Conservation (phyloP, 202 grass and related monocot species). For the Thinopyrum obtusiflorum region DNA sequence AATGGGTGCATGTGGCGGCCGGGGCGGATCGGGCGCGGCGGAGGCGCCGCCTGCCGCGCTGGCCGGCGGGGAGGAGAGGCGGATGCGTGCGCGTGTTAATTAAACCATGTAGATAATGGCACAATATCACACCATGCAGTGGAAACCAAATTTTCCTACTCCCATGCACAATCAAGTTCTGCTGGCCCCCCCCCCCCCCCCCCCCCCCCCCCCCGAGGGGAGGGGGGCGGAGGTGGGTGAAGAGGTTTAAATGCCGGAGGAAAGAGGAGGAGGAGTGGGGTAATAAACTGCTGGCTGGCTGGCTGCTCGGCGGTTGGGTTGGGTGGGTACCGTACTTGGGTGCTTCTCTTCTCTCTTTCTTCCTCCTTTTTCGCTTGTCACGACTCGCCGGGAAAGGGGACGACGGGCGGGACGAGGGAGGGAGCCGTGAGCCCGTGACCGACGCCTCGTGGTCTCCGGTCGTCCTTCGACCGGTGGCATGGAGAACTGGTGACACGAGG, state of each 20-base stretch:
- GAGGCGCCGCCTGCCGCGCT: slow-evolving; percentile 31
- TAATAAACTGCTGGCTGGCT: slow-evolving; percentile 2
- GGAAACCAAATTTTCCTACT: background rate
- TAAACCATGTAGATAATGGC: slow-evolving; percentile 21
- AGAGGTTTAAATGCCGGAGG: slow-evolving; percentile 35
- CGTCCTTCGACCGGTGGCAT: background rate
- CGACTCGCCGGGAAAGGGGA: background rate
- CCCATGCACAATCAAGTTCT: background rate
- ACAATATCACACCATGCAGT: background rate
- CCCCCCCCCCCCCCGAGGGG: too few species aligned
- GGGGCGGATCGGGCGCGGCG: slow-evolving; percentile 13
- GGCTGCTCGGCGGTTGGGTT: slow-evolving; percentile 9
- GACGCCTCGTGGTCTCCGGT: background rate
- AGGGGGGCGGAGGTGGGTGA: background rate
- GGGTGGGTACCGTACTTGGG: background rate
- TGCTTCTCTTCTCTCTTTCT: background rate
- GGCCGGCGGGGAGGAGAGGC: slow-evolving; percentile 21
- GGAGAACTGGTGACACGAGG: too few species aligned
- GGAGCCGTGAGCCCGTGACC: background rate
- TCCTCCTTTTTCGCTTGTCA: background rate
- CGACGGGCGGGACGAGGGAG: background rate
- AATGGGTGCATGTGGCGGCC: slow-evolving; percentile 73
- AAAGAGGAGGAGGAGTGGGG: background rate
- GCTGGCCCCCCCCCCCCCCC: too few species aligned
- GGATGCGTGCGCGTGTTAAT: slow-evolving; percentile 16